Evolutionary conservation across 1,284 basidiomycete species (phyloP), one percentile per base, ranked within the genome.

Genomic region (Salmacisia buchloeana): DNA sequence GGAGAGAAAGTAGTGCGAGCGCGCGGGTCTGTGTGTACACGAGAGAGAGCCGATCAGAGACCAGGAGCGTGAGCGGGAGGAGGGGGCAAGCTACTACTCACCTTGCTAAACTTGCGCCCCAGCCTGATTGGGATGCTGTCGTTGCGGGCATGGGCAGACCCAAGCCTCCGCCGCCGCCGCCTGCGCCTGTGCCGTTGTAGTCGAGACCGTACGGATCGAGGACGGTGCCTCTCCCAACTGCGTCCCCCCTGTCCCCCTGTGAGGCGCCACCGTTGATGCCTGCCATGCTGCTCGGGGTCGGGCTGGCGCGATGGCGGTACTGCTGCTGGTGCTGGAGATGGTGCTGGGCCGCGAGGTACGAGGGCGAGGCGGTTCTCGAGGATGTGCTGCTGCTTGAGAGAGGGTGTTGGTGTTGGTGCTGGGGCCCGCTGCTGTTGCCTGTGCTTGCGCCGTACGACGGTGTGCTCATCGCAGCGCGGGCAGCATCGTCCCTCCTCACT

Each of bases 1-100:
- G 6, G 73, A 69, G 3, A 79, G 60, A n/a, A 64, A 64, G 67
- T 78, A 76, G 64, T 75, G 73, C 15, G 73, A 66, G 2, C 71
- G 67, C 13, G 49, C 25, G 29, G 45, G 43, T 27, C 39, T 39
- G 39, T 31, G 25, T 15, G 54, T 27, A 29, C 23, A 25, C 25
- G 21, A 3, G 39, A 58, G 25, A 58, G 15, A 6, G 39, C 23
- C 15, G 57, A 3, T 29, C 9, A 58, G 15, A 25, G 46, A 15
- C 39, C 15, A n/a, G n/a, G 15, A 29, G 12, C 12, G 54, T 10
- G 21, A 57, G 23, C n/a, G 31, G 52, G 36, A 25, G 10, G 52
- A 29, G 52, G 23, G 52, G 7, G 35, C 7, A 38, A 38, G 7
- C 35, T 38, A 38, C 9, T 5, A 13, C 49, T 34, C 49, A 54